Evolutionary conservation across 148 eudicot species (phyloP).

Genomic region (Vaccinium vitisidaea): DNA sequence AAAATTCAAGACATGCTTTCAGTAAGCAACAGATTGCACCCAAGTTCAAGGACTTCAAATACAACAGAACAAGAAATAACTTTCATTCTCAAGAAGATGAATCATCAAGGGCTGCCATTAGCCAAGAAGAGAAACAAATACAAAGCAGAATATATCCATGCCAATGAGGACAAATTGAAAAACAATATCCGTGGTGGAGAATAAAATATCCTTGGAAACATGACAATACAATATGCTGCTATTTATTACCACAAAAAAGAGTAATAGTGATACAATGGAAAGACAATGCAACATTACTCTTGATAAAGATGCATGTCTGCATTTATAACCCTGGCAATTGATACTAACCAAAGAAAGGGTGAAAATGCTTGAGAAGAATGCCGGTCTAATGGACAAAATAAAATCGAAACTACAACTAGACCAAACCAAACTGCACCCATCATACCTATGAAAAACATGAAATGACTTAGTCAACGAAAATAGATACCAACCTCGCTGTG

Average conservation of each 20-base stretch:
- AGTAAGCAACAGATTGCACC: constrained; percentile 6
- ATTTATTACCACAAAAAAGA: neutral
- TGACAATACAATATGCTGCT: neutral
- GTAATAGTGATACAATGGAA: neutral
- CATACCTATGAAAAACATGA: neutral
- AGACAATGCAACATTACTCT: neutral
- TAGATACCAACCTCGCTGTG: neutral
- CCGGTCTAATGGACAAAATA: neutral
- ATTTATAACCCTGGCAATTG: neutral
- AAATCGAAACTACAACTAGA: neutral
- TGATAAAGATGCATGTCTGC: neutral
- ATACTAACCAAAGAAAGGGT: neutral
- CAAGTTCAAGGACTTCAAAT: neutral
- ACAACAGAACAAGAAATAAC: neutral
- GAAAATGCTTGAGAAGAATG: neutral
- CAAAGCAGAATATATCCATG: neutral
- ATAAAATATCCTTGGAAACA: neutral
- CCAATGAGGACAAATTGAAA: neutral
- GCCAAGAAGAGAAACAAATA: neutral
- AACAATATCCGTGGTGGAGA: neutral
- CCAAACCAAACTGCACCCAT: neutral
- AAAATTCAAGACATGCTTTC: neutral
- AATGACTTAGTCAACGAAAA: neutral
- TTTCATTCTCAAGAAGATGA: no score
- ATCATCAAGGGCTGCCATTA: no score